A percentile compares a stretch with the other conserved stretches of the same genome.
phyloP scores from a whole-genome alignment of 768 basidiomycete genomes.

The Leccinum aurantiacum region DNA sequence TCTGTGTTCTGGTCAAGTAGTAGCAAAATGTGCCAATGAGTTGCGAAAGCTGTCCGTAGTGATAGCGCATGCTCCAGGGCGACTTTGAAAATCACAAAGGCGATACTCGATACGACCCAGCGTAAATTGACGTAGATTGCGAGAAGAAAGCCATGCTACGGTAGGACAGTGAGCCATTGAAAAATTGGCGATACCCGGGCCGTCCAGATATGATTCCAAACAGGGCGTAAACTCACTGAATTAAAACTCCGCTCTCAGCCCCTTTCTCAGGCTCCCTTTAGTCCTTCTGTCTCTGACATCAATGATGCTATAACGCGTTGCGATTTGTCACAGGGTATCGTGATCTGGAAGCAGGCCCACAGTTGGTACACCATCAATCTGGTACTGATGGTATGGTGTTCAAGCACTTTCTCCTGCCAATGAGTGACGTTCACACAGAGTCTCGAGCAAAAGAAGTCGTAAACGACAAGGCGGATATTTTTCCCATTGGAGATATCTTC shows the following conservation, averaged over 20 bases:
- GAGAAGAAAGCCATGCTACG: background rate
- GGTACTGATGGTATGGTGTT: background rate
- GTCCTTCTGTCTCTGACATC: too few species aligned
- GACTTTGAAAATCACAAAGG: conserved; percentile 11
- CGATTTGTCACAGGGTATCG: too few species aligned
- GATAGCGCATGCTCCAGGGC: conserved; percentile 1
- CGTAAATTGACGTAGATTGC: background rate
- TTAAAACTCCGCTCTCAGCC: too few species aligned
- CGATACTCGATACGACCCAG: conserved; percentile 7
- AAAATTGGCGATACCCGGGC: too few species aligned
- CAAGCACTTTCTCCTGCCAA: background rate
- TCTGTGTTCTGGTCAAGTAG: too few species aligned
- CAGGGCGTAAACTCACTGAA: too few species aligned
- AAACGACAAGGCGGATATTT: background rate
- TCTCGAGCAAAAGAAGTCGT: background rate
- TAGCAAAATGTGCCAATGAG: too few species aligned
- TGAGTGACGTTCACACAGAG: background rate
- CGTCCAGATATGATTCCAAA: too few species aligned
- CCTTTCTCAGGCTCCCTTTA: too few species aligned
- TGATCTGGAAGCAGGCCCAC: too few species aligned
- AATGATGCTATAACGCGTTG: too few species aligned
- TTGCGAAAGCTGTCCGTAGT: conserved; percentile 15
- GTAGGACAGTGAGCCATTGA: background rate
- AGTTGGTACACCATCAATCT: background rate
- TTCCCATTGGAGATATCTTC: background rate